Evolutionary conservation across 2,329 filamentous ascomycete species (phyloP).

Genomic region (Alternaria hordeiaustralica): DNA sequence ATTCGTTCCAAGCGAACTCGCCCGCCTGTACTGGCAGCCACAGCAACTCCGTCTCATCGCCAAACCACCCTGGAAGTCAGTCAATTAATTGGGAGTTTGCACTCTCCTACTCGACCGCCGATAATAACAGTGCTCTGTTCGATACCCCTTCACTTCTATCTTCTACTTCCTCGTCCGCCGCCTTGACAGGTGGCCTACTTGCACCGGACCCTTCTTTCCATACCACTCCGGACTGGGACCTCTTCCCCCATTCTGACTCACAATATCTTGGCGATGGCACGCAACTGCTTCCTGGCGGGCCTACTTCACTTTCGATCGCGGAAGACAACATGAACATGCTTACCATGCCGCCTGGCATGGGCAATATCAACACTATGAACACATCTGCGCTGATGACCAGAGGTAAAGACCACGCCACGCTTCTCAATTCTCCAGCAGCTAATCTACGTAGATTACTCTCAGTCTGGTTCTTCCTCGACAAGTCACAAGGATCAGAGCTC

Average conservation of each 20-base stretch:
- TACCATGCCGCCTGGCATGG: constrained; percentile 26
- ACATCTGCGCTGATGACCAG: constrained; percentile 31
- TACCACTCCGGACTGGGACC: constrained; percentile 32
- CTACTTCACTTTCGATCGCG: constrained; percentile 17
- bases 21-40: constrained; percentile 35
- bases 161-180: constrained; percentile 30
- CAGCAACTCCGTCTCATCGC: constrained; percentile 24
- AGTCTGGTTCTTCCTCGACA: constrained; percentile 36
- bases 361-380: constrained; percentile 21
- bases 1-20: constrained; percentile 26
- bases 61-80: constrained; percentile 34
- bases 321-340: constrained; percentile 19
- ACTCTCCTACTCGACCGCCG: constrained; percentile 33
- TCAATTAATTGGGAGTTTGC: constrained; percentile 39
- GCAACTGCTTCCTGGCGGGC: constrained; percentile 23
- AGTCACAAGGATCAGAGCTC: constrained; percentile 32
- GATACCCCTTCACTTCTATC: constrained; percentile 28
- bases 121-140: constrained; percentile 24
- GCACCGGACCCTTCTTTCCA: constrained; percentile 27
- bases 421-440: constrained; percentile 5
- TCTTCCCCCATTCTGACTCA: constrained; percentile 30
- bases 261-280: constrained; percentile 30
- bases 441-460: constrained; percentile 29
- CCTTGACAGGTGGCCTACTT: constrained; percentile 25
- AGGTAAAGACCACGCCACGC: constrained; percentile 21